Conservation (phyloP, 2,329 filamentous ascomycete genomes). For the Epichloe festucae region DNA sequence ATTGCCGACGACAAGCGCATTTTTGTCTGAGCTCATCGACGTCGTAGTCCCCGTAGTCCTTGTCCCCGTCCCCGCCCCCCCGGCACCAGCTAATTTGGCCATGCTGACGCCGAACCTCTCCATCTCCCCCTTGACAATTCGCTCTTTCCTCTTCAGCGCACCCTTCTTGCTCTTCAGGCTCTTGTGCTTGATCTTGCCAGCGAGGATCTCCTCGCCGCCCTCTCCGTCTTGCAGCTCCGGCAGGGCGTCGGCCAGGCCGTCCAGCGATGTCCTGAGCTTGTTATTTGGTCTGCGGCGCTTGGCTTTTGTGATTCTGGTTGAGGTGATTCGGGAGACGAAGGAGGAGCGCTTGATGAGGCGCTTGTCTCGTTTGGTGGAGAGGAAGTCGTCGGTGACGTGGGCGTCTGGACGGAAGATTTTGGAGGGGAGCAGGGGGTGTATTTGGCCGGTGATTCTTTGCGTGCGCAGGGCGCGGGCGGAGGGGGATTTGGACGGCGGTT, state of each 20-base stretch:
- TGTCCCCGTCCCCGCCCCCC: neutral
- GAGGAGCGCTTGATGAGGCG: constrained; percentile 67
- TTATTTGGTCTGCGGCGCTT: constrained; percentile 48
- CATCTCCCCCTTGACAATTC: constrained; percentile 66
- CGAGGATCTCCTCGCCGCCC: constrained; percentile 29
- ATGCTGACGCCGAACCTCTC: constrained; percentile 74
- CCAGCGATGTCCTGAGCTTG: constrained; percentile 65
- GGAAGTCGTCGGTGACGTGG: constrained; percentile 43
- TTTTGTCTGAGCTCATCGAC: neutral
- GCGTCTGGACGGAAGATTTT: constrained; percentile 39
- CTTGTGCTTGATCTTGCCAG: constrained; percentile 56
- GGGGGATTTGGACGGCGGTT: constrained; percentile 32
- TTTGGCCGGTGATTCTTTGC: constrained; percentile 34
- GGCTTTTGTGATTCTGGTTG: constrained; percentile 24
- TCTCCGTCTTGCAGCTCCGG: constrained; percentile 44
- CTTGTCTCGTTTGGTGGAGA: constrained; percentile 71
- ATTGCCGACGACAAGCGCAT: neutral
- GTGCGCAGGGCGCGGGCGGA: constrained; percentile 44
- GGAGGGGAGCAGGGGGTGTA: constrained; percentile 36
- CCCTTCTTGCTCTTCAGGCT: constrained; percentile 65
- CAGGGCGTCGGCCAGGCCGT: constrained; percentile 67
- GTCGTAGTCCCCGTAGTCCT: constrained; percentile 1
- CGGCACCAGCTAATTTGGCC: constrained; percentile 50
- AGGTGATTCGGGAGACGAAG: constrained; percentile 66
- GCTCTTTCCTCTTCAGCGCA: constrained; percentile 72